phyloP scores from a whole-genome alignment of 768 basidiomycete species.

The Amanita subjunquillea region DNA sequence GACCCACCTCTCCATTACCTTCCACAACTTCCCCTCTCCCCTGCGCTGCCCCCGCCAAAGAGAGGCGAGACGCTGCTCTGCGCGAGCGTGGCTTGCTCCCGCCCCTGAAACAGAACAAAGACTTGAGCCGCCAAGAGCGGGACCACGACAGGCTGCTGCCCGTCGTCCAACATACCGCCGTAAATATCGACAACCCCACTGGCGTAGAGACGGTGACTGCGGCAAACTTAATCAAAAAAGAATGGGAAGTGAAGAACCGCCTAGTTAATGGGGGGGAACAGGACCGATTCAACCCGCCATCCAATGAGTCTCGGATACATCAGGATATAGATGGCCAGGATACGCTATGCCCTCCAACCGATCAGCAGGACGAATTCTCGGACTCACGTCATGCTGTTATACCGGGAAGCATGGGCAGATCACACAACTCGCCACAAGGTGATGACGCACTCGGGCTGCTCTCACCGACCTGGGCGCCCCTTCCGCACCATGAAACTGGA shows the following conservation, averaged over 20 bases:
- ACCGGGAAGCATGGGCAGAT: neutral
- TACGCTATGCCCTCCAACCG: no score
- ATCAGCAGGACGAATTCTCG: neutral
- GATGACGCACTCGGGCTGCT: neutral
- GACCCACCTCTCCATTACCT: neutral
- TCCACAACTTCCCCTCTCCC: constrained; percentile 6
- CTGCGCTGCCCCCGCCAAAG: constrained; percentile 18
- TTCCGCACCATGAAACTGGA: neutral
- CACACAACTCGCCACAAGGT: neutral
- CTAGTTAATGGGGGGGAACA: constrained; percentile 11
- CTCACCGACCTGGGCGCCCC: constrained; percentile 9
- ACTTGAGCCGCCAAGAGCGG: constrained; percentile 30
- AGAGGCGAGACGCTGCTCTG: constrained; percentile 44
- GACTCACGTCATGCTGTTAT: neutral
- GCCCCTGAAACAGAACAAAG: constrained; percentile 29
- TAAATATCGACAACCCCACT: constrained; percentile 8
- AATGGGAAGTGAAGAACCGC: constrained; percentile 38
- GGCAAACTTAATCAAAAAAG: constrained; percentile 41
- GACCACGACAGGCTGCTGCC: constrained; percentile 27
- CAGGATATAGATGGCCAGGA: neutral
- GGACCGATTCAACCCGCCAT: no score
- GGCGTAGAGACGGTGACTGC: constrained; percentile 20
- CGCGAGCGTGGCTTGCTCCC: constrained; percentile 52
- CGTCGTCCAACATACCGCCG: constrained; percentile 14
- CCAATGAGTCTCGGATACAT: constrained; percentile 19